These are phyloP conservation scores for Phaeosphaeria sp. DNA, from an alignment of 2,329 filamentous ascomycete genomes.

Conservation along the genomic window DNA sequence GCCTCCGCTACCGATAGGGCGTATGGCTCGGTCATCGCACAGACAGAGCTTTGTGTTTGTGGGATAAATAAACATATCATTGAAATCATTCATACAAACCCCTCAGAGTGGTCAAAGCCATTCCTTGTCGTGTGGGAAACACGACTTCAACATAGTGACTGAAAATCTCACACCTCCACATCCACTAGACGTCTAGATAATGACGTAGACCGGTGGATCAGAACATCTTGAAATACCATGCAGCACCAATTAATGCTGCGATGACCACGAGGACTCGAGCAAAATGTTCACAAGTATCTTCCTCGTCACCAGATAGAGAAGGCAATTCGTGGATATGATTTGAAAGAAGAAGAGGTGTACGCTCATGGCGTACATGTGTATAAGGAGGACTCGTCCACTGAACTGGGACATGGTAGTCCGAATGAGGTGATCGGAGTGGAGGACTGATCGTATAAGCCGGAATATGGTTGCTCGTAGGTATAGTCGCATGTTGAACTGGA, in stretches of 20 bases:
- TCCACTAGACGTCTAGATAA: too few species aligned
- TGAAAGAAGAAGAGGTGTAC: neutral
- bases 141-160: too few species aligned
- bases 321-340: neutral
- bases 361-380: neutral
- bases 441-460: neutral
- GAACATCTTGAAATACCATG: neutral
- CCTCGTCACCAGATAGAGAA: neutral
- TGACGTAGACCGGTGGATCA: neutral
- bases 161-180: too few species aligned
- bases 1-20: too few species aligned
- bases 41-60: too few species aligned
- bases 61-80: too few species aligned
- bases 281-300: neutral
- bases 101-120: too few species aligned
- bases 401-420: neutral
- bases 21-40: too few species aligned
- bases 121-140: too few species aligned
- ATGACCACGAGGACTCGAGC: neutral
- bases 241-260: neutral
- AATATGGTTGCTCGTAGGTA: neutral
- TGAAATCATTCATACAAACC: too few species aligned
- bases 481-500: neutral
- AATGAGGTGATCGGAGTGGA: neutral
- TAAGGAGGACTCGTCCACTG: neutral